Base-by-base conservation (phyloP, 441 rosid species). In the Dalechampia spathulata region DNA sequence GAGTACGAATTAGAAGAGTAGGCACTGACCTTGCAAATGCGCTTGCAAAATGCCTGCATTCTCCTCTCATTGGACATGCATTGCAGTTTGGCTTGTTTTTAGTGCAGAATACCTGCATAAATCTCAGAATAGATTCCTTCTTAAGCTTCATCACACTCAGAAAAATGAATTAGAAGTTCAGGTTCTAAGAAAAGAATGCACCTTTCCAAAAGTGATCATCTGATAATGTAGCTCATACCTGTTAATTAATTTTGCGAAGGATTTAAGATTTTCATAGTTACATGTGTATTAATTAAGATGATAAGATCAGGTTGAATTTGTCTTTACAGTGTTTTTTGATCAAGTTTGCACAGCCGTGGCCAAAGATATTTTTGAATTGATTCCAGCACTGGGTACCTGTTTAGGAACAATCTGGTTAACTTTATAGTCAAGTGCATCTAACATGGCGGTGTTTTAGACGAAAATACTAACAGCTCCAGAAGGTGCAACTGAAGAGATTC, bases 151-250 rank as follows among this genome's bases (percentile, higher is more conserved):
- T 13, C 21, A 62, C 50, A 55, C 46, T 55, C 50, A 49, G 43
- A 34, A 58, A 21, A 49, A 4, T 20, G 10, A 47, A 51, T 30
- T 7, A 13, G 23, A 44, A 19, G 13, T 65, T 64, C 50, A 55
- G 57, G 44, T 63, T 45, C 16, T 56, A 38, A 60, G 49, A 38
- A 53, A 55, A 30, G 34, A 36, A 49, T 43, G 60, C 37, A 65
- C 97, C 99, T 93, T 93, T 63, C 99, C 99, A 59, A 93, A 93
- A 38, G 99, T 93, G 57, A 93, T 93, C 78, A 90, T 67, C 73
- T 90, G 99, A 76, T 93, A 93, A 64, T 93, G 99, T 47, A 90
- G 81, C 66, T 93, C 97, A 65, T 93, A 93, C 78, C 99, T 93
- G 85, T 59, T 58, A 43, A 39, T 28, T 50, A 48, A 62, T 46